A percentile compares a stretch with the other conserved stretches of the same genome.
Evolutionary conservation across 1,284 basidiomycete species (phyloP).

Genomic region (Ustilago esculenta): DNA sequence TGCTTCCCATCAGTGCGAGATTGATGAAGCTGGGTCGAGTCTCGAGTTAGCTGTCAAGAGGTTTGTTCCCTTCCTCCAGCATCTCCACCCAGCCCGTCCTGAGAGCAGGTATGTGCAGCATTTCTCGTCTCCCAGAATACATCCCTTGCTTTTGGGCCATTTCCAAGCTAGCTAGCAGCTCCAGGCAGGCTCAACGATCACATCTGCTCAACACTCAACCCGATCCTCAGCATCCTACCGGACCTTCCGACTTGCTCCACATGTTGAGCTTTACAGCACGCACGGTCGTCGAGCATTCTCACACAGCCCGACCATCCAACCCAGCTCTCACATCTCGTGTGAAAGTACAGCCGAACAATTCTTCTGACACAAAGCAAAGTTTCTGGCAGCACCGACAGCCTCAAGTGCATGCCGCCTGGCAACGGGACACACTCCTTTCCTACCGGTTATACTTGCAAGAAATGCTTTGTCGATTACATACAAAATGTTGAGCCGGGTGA

Average conservation of each 20-base stretch:
- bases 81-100: not conserved
- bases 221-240: not conserved
- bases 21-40: too few species aligned
- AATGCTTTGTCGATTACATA: not conserved
- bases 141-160: conserved; percentile 30
- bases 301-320: not conserved
- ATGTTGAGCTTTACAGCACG: conserved; percentile 24
- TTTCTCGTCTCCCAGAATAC: conserved; percentile 22
- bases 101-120: conserved; percentile 15
- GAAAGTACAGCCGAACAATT: too few species aligned
- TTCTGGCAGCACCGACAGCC: not conserved
- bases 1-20: too few species aligned
- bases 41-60: too few species aligned
- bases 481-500: not conserved
- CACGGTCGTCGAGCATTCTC: conserved; percentile 9
- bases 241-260: conserved; percentile 10
- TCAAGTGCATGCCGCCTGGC: conserved; percentile 11
- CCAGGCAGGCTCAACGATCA: conserved; percentile 2
- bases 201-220: conserved; percentile 18
- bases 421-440: conserved; percentile 13
- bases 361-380: too few species aligned
- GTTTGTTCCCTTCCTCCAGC: not conserved
- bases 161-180: conserved; percentile 10
- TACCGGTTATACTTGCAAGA: not conserved
- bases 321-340: too few species aligned